Conservation (phyloP, 2,329 filamentous ascomycete genomes). For the Ceratocystis smalleyi region DNA sequence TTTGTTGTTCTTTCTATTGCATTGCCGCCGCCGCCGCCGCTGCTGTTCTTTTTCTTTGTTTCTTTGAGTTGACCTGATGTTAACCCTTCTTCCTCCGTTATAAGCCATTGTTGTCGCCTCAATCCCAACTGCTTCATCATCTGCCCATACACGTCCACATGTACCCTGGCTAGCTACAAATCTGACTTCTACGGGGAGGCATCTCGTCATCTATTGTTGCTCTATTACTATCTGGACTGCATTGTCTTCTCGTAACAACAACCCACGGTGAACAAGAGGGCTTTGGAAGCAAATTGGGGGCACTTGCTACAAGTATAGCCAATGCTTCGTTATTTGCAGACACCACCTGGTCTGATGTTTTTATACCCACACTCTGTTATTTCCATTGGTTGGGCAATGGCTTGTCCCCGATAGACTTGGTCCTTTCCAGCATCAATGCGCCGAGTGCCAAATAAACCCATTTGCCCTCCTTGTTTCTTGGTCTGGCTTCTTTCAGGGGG, state of each 20-base stretch:
- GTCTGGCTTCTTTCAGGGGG: not conserved
- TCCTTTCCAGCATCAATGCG: not conserved
- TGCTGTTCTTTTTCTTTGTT: not conserved
- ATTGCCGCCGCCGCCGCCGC: too few species aligned
- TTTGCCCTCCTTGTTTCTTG: not conserved
- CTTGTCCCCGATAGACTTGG: not conserved
- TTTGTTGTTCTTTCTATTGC: not conserved
- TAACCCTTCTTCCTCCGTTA: too few species aligned
- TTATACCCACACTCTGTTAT: not conserved
- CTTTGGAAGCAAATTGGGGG: not conserved
- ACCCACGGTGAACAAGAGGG: too few species aligned
- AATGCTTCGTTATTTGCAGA: not conserved
- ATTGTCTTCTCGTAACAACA: too few species aligned
- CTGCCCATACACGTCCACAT: too few species aligned
- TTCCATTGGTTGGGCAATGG: not conserved
- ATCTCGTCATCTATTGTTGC: too few species aligned
- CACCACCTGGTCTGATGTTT: not conserved
- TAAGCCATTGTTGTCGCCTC: too few species aligned
- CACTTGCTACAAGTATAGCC: not conserved
- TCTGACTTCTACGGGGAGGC: too few species aligned
- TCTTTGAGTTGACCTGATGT: too few species aligned
- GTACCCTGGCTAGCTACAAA: too few species aligned
- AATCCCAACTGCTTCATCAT: too few species aligned
- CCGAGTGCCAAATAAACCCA: not conserved
- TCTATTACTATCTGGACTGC: too few species aligned